Evolutionary conservation across 192 early-diverging fungal species (phyloP).

Genomic region (Linnemannia elongata): DNA sequence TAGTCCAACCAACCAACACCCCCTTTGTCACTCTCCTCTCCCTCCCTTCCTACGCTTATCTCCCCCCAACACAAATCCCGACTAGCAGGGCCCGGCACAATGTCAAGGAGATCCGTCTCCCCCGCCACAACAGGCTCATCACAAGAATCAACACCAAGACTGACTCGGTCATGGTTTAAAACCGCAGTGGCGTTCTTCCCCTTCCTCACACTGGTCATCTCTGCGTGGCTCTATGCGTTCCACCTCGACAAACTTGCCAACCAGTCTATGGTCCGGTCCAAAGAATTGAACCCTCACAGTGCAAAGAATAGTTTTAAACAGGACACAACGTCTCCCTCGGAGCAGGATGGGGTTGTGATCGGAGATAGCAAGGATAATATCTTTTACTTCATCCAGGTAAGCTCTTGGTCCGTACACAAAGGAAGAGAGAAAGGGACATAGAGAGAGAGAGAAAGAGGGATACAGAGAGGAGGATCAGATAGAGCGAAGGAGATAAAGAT

Average conservation of each 20-base stretch:
- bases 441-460: background rate
- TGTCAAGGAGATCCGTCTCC: slow-evolving; percentile 29
- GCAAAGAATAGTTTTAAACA: background rate
- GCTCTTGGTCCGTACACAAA: background rate
- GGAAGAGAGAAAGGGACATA: background rate
- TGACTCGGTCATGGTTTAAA: slow-evolving; percentile 33
- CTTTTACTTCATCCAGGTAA: slow-evolving; percentile 81
- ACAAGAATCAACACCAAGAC: background rate
- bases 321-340: background rate
- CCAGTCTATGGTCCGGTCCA: slow-evolving; percentile 48
- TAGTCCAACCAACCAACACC: too few relatives aligned
- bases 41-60: too few relatives aligned
- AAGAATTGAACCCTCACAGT: background rate
- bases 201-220: slow-evolving; percentile 38
- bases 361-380: slow-evolving; percentile 70
- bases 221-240: slow-evolving; percentile 48
- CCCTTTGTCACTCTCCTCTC: background rate
- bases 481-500: background rate
- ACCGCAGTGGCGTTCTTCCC: slow-evolving; percentile 45
- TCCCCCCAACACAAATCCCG: background rate
- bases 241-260: slow-evolving; percentile 47
- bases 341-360: slow-evolving; percentile 51
- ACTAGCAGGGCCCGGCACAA: background rate
- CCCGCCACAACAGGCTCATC: background rate
- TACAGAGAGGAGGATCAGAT: background rate